A percentile compares a stretch with the other conserved stretches of the same genome.
Evolutionary conservation across 306 rosid genomes (phyloP).

Genomic region (Rosa persica): DNA sequence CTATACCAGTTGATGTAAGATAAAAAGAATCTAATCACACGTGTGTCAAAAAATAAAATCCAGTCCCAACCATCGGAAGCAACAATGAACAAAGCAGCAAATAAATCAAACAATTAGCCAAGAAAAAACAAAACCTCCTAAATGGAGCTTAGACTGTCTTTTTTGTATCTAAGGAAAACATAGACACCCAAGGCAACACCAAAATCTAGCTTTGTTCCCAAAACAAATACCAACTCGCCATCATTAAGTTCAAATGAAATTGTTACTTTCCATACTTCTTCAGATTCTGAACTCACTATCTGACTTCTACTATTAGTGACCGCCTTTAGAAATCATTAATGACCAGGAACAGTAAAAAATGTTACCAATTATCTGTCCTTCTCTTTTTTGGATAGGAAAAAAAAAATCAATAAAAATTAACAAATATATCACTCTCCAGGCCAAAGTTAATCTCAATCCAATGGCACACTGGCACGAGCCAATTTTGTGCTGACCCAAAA

Average conservation of each 20-base stretch:
- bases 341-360: not conserved
- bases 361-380: not conserved
- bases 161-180: not conserved
- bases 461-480: not conserved
- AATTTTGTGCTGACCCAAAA: constrained; percentile 15
- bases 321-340: not conserved
- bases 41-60: not conserved
- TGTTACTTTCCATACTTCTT: not conserved
- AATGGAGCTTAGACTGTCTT: not conserved
- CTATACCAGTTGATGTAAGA: not conserved
- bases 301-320: not conserved
- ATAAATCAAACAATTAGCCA: not conserved
- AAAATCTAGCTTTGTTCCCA: constrained; percentile 1
- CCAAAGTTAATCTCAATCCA: not conserved
- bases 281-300: not conserved
- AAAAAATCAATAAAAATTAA: not conserved
- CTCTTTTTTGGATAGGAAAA: not conserved
- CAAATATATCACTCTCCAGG: not conserved
- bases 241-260: not conserved
- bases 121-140: not conserved
- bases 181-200: not conserved
- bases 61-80: not conserved
- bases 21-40: not conserved
- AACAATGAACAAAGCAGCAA: not conserved
- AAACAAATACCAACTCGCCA: not conserved